Evolutionary conservation across 2,329 filamentous ascomycete species (phyloP).

Genomic region (Neonectria sp.): DNA sequence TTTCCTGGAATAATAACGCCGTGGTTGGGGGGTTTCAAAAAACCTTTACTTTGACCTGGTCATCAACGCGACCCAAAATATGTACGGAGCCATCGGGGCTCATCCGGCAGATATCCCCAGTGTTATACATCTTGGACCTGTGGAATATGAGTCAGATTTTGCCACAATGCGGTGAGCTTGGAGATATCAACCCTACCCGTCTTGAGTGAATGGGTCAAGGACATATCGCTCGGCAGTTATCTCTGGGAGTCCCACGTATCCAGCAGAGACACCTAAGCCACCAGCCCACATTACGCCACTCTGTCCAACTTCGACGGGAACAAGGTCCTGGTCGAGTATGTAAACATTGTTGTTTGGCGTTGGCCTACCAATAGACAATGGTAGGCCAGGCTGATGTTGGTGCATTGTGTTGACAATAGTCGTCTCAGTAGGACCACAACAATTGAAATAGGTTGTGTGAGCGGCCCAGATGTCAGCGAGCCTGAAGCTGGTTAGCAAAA

Average conservation of each 20-base stretch:
- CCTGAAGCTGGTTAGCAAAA: constrained; percentile 24
- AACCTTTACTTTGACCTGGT: constrained; percentile 73
- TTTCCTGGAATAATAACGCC: too few species aligned
- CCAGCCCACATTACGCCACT: constrained; percentile 72
- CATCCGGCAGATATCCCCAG: constrained; percentile 71
- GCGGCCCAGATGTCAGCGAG: constrained; percentile 70
- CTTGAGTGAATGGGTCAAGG: constrained; percentile 64
- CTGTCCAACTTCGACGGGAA: constrained; percentile 62
- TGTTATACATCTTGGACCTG: constrained; percentile 69
- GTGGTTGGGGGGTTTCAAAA: constrained; percentile 33
- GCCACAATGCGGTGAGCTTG: neutral
- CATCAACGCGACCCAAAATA: constrained; percentile 70
- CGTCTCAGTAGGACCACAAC: constrained; percentile 73
- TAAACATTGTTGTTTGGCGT: constrained; percentile 72
- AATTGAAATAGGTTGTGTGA: constrained; percentile 65
- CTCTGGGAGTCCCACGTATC: constrained; percentile 68
- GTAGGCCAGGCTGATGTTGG: constrained; percentile 55
- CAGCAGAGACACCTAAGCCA: constrained; percentile 65
- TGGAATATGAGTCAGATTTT: neutral
- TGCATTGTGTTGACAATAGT: constrained; percentile 71
- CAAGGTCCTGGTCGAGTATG: constrained; percentile 63
- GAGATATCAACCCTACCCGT: constrained; percentile 58
- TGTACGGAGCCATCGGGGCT: constrained; percentile 66
- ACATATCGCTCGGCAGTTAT: constrained; percentile 66
- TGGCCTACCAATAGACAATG: constrained; percentile 68